phyloP scores from a whole-genome alignment of 192 early-diverging fungal species.

The Coemansia sp. region DNA sequence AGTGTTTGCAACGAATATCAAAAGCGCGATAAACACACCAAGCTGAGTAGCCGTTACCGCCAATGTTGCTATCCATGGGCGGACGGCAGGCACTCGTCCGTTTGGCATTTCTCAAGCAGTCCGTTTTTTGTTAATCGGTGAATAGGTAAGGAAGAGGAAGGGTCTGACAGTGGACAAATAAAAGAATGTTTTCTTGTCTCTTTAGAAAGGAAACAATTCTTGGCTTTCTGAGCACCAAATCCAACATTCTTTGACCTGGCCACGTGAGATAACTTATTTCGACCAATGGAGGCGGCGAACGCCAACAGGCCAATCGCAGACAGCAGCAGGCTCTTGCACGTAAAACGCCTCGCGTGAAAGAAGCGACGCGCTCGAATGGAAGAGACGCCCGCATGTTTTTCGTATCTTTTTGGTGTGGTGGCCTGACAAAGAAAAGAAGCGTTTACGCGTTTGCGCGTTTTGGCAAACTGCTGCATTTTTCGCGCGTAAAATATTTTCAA shows the following conservation, averaged over 20 bases:
- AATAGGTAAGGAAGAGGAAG: neutral
- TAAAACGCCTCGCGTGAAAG: neutral
- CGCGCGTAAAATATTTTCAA: constrained; percentile 6
- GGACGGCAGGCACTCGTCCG: neutral
- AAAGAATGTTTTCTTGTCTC: neutral
- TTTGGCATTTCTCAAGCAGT: neutral
- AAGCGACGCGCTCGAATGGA: neutral
- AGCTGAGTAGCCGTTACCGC: constrained; percentile 18
- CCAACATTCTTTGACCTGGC: neutral
- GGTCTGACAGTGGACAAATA: neutral
- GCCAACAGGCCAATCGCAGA: neutral
- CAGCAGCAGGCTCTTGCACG: neutral
- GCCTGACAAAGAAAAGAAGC: neutral
- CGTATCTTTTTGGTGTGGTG: neutral
- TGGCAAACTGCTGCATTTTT: constrained; percentile 1
- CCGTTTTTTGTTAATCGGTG: neutral
- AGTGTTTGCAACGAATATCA: constrained; percentile 31
- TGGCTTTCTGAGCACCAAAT: no score
- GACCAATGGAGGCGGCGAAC: neutral
- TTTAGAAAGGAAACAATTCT: neutral
- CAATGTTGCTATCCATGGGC: constrained; percentile 4
- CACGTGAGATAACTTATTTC: neutral
- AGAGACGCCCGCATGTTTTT: neutral
- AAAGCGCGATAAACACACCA: constrained; percentile 17
- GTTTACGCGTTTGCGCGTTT: neutral